Percentiles rank a stretch among this genome's conserved stretches.
phyloP scores from a whole-genome alignment of 306 rosid genomes.

The Begonia masoniana region DNA sequence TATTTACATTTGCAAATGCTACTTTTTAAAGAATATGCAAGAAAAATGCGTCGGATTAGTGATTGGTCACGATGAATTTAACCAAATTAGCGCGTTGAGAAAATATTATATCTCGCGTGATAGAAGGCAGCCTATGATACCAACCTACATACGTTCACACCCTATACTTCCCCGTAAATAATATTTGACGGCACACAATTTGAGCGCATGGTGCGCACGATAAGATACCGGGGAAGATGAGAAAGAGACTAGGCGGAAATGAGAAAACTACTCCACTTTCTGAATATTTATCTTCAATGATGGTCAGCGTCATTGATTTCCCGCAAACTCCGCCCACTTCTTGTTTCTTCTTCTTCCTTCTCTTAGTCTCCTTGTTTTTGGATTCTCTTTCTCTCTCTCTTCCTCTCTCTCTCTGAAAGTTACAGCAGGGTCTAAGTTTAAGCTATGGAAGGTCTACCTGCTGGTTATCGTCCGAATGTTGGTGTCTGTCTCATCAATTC shows the following conservation, averaged over 20 bases:
- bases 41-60: too few relatives aligned
- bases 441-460: constrained; percentile 77
- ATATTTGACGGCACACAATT: too few relatives aligned
- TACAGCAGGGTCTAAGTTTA: not conserved
- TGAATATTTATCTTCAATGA: constrained; percentile 15
- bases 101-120: too few relatives aligned
- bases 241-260: not conserved
- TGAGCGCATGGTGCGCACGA: constrained; percentile 19
- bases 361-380: constrained; percentile 1
- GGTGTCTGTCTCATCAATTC: constrained; percentile 92
- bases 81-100: too few relatives aligned
- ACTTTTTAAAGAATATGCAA: too few relatives aligned
- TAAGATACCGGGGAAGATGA: constrained; percentile 6
- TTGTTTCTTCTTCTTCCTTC: not conserved
- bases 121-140: too few relatives aligned
- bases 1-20: too few relatives aligned
- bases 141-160: too few relatives aligned
- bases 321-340: constrained; percentile 12
- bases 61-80: too few relatives aligned
- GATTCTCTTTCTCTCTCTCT: constrained; percentile 8
- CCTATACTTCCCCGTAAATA: too few relatives aligned
- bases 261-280: constrained; percentile 18
- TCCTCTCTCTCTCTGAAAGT: too few relatives aligned
- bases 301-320: constrained; percentile 42
- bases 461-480: constrained; percentile 96